Percentiles rank a stretch among this genome's conserved stretches.
Evolutionary conservation across 2,329 filamentous ascomycete species (phyloP).

Genomic region (Hypocrella siamensis): DNA sequence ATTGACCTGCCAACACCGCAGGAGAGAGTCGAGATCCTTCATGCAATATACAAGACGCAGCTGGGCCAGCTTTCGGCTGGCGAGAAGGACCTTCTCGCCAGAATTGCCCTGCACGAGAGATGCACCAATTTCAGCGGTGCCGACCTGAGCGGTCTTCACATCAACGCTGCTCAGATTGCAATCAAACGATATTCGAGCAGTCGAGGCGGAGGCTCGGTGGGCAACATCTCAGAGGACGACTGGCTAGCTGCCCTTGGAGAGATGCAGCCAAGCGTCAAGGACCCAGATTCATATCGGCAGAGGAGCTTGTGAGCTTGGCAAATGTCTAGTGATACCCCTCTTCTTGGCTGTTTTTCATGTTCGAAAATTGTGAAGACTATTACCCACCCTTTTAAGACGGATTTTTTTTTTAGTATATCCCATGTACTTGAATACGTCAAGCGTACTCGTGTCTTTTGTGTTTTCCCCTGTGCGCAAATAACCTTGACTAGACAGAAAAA

Average conservation of each 20-base stretch:
- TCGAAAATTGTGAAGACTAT: too few relatives aligned
- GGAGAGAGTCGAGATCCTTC: conserved; percentile 75
- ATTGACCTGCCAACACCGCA: conserved; percentile 68
- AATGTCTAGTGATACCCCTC: too few relatives aligned
- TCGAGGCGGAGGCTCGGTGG: conserved; percentile 10
- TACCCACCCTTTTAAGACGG: too few relatives aligned
- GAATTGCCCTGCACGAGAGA: conserved; percentile 47
- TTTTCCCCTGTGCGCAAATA: too few relatives aligned
- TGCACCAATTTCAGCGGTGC: conserved; percentile 67
- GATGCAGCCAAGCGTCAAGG: conserved; percentile 33
- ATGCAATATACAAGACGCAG: conserved; percentile 42
- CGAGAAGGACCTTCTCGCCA: conserved; percentile 37
- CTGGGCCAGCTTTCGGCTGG: conserved; percentile 21
- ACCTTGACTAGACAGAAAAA: too few relatives aligned
- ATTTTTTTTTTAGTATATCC: too few relatives aligned
- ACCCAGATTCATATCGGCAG: conserved; percentile 26
- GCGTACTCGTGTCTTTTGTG: too few relatives aligned
- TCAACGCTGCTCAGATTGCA: conserved; percentile 36
- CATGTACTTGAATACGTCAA: too few relatives aligned
- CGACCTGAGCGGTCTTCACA: conserved; percentile 33
- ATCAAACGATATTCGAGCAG: conserved; percentile 20
- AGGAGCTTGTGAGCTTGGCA: too few relatives aligned
- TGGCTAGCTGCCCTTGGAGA: conserved; percentile 36
- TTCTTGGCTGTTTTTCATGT: too few relatives aligned
- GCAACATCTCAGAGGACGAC: conserved; percentile 21